phyloP scores from a whole-genome alignment of 2,329 filamentous ascomycete genomes.

The Sporothrix brunneoviolacea region DNA sequence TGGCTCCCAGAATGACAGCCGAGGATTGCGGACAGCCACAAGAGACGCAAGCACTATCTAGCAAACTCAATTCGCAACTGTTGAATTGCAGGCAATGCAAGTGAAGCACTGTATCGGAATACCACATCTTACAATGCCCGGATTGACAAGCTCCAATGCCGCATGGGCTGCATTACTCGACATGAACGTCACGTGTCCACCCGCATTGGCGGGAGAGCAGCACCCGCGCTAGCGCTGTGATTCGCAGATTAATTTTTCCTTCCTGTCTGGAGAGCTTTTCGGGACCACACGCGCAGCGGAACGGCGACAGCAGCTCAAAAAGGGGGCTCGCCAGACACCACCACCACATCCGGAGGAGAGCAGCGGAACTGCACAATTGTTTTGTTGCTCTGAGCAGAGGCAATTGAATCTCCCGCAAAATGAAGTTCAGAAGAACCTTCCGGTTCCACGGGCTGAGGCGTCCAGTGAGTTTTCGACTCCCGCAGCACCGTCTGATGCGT shows the following conservation, averaged over 20 bases:
- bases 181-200: too few species aligned
- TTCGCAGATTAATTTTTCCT: slow-evolving; percentile 13
- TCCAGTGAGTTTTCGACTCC: slow-evolving; percentile 48
- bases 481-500: slow-evolving; percentile 1
- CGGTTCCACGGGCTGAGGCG: slow-evolving; percentile 62
- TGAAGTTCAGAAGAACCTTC: slow-evolving; percentile 48
- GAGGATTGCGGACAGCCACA: too few species aligned
- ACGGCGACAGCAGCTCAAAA: slow-evolving; percentile 6
- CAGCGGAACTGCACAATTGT: too few species aligned
- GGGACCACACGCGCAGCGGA: too few species aligned
- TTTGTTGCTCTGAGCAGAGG: not conserved
- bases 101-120: too few species aligned
- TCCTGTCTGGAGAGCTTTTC: slow-evolving; percentile 7
- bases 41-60: too few species aligned
- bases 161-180: too few species aligned
- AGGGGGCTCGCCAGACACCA: not conserved
- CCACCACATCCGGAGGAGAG: not conserved
- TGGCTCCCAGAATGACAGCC: too few species aligned
- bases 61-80: too few species aligned
- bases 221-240: slow-evolving; percentile 7
- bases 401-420: slow-evolving; percentile 27
- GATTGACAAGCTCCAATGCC: too few species aligned
- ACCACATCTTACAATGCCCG: too few species aligned
- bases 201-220: not conserved
- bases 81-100: too few species aligned